phyloP scores from a whole-genome alignment of 2,329 filamentous ascomycete species.

The Botrytis squamosa region DNA sequence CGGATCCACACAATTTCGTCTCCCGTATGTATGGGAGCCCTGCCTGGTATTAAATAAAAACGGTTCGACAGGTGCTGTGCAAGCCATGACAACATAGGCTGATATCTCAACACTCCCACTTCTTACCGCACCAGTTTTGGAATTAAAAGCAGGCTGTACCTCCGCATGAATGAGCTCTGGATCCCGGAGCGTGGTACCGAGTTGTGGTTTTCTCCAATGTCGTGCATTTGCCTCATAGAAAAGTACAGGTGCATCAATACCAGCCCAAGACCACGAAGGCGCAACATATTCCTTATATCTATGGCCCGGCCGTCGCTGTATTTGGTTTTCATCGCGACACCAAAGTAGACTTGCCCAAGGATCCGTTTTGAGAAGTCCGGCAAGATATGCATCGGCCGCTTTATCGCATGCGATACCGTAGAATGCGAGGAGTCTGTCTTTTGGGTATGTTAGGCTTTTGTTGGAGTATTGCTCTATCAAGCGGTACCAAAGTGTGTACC shows the following conservation, averaged over 20 bases:
- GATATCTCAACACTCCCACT: not conserved
- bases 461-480: not conserved
- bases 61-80: not conserved
- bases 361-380: not conserved
- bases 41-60: not conserved
- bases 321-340: not conserved
- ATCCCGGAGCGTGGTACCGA: not conserved
- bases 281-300: not conserved
- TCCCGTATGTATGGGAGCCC: not conserved
- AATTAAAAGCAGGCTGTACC: not conserved
- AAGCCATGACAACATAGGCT: not conserved
- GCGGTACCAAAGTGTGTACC: not conserved
- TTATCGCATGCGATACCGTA: not conserved
- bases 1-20: not conserved
- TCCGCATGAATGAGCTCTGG: not conserved
- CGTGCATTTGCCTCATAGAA: not conserved
- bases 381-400: not conserved
- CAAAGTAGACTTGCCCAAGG: not conserved
- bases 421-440: not conserved
- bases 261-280: not conserved
- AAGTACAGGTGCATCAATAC: not conserved
- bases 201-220: constrained; percentile 4
- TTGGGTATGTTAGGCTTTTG: not conserved
- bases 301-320: not conserved
- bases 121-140: not conserved